phyloP scores from a whole-genome alignment of 176 grass and related monocot genomes.

The Thalia dealbata region DNA sequence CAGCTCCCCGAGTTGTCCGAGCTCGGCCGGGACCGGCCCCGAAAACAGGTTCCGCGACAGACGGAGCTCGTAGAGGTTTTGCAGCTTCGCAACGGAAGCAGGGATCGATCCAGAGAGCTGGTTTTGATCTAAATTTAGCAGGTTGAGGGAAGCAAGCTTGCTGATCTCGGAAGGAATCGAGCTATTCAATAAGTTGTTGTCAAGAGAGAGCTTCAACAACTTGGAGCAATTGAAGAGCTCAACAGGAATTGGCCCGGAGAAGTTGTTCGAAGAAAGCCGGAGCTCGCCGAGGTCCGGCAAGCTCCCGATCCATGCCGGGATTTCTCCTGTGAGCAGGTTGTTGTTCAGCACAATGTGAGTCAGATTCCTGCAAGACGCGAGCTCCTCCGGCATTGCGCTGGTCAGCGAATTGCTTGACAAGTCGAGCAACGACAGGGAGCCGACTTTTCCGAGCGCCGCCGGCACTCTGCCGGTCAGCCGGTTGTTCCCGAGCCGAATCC shows the following conservation, averaged over 20 bases:
- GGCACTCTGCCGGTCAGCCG: constrained; percentile 50
- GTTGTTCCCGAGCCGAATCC: constrained; percentile 67
- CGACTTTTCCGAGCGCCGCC: constrained; percentile 32
- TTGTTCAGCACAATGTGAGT: constrained; percentile 52
- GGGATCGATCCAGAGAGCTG: constrained; percentile 65
- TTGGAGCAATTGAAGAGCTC: constrained; percentile 71
- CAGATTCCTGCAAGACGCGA: constrained; percentile 41
- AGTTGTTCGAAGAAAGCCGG: constrained; percentile 43
- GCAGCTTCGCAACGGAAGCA: constrained; percentile 36
- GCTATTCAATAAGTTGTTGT: constrained; percentile 66
- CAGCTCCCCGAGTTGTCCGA: constrained; percentile 67
- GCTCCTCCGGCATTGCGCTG: constrained; percentile 50
- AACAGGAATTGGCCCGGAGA: constrained; percentile 41
- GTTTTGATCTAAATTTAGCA: constrained; percentile 67
- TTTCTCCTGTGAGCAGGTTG: constrained; percentile 42
- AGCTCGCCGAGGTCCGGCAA: constrained; percentile 64
- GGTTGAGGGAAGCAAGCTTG: constrained; percentile 53
- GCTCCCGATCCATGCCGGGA: constrained; percentile 59
- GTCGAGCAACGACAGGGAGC: constrained; percentile 56
- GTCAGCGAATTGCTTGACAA: constrained; percentile 51
- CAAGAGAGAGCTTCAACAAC: constrained; percentile 66
- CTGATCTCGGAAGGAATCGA: constrained; percentile 49
- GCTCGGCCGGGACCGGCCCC: constrained; percentile 42
- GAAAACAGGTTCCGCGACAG: constrained; percentile 61
- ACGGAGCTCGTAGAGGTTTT: constrained; percentile 66